A percentile compares a stretch with the other conserved stretches of the same genome.
These are phyloP conservation scores for Globisporangium carolinianum DNA, from an alignment of 352 stramenopile genomes.

Conservation along the genomic window DNA sequence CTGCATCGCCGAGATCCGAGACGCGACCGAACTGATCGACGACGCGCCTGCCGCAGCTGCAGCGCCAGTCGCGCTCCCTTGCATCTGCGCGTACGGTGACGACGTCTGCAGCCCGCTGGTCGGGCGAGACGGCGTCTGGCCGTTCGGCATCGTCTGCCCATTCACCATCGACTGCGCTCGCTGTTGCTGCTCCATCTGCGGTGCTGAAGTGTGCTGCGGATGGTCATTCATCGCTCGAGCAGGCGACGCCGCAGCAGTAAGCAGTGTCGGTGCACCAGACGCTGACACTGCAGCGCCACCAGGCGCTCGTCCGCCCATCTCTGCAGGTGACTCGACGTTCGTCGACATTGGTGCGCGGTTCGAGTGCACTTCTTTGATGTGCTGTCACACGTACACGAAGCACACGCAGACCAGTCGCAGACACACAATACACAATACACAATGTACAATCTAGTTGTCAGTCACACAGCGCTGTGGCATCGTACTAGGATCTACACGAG, in stretches of 20 bases:
- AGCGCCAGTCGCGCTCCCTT: not conserved
- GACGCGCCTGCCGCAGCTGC: conserved; percentile 4
- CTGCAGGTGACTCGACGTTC: conserved; percentile 10
- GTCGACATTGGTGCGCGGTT: conserved; percentile 24
- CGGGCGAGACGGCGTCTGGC: not conserved
- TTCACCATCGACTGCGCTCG: not conserved
- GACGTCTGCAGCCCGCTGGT: conserved; percentile 2
- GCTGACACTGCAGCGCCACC: conserved; percentile 14
- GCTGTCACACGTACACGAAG: conserved; percentile 5
- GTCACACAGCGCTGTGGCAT: not conserved
- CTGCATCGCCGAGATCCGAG: conserved; percentile 28
- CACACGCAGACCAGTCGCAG: not conserved
- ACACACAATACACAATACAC: not conserved
- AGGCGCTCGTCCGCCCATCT: conserved; percentile 9
- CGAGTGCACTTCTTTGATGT: conserved; percentile 72
- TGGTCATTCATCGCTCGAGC: not conserved
- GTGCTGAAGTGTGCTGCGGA: not conserved
- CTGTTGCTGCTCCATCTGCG: not conserved
- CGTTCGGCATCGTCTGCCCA: not conserved
- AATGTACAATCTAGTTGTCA: not conserved
- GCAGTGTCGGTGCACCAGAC: conserved; percentile 7
- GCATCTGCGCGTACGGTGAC: conserved; percentile 1
- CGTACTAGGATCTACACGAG: not conserved
- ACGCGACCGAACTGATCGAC: conserved; percentile 15
- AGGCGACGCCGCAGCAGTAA: conserved; percentile 1